Conservation (phyloP, 352 stramenopile genomes). For the Phytophthora citrophthora region DNA sequence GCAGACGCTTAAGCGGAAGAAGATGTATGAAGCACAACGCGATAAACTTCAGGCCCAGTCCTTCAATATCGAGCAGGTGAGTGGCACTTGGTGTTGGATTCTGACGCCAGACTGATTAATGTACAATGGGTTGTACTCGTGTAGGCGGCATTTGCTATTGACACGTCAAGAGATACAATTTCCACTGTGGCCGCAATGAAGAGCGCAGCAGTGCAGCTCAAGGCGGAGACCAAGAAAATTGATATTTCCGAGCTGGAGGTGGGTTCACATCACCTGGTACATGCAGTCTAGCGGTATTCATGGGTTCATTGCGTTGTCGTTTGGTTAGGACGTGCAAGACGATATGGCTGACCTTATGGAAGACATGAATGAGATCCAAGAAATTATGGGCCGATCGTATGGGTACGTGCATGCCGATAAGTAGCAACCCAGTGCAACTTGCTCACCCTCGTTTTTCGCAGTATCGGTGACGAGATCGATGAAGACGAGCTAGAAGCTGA, state of each 20-base stretch:
- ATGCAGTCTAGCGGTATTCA: too few relatives aligned
- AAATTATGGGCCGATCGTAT: slow-evolving; percentile 96
- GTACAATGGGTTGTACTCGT: neutral
- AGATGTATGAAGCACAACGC: slow-evolving; percentile 88
- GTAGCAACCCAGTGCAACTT: neutral
- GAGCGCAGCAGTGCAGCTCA: slow-evolving; percentile 89
- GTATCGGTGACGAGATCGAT: slow-evolving; percentile 94
- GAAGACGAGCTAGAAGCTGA: slow-evolving; percentile 96
- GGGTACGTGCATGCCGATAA: slow-evolving; percentile 49
- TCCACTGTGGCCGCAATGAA: slow-evolving; percentile 96
- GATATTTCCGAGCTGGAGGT: slow-evolving; percentile 96
- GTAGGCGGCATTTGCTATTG: slow-evolving; percentile 89
- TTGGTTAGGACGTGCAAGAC: slow-evolving; percentile 92
- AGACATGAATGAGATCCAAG: slow-evolving; percentile 99
- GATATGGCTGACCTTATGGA: slow-evolving; percentile 98
- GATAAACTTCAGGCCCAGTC: slow-evolving; percentile 83
- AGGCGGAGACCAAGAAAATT: slow-evolving; percentile 96
- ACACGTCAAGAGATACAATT: slow-evolving; percentile 93
- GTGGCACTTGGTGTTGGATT: neutral
- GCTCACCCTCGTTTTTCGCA: slow-evolving; percentile 15
- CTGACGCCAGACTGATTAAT: too few relatives aligned
- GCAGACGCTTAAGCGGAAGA: slow-evolving; percentile 89
- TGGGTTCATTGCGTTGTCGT: neutral
- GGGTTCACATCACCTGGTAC: neutral
- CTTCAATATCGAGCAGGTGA: slow-evolving; percentile 89